phyloP scores from a whole-genome alignment of 768 basidiomycete genomes.

The Kondoa malvinella region DNA sequence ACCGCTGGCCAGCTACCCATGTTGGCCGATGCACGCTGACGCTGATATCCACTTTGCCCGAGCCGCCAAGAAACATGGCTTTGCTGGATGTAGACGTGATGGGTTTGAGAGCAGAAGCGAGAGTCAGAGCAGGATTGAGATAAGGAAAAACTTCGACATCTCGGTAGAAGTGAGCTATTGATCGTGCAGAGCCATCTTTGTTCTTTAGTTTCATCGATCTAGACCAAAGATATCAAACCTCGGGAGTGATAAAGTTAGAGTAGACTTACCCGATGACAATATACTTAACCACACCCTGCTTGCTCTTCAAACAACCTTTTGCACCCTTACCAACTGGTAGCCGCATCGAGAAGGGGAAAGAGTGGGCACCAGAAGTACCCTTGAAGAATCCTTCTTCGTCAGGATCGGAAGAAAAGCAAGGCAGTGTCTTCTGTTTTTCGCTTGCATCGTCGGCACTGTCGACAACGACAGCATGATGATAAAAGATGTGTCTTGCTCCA shows the following conservation, averaged over 20 bases:
- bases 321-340: slow-evolving; percentile 43
- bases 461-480: slow-evolving; percentile 49
- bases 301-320: slow-evolving; percentile 44
- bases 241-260: background rate
- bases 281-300: slow-evolving; percentile 55
- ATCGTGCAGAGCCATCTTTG: slow-evolving; percentile 42
- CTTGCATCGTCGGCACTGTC: slow-evolving; percentile 37
- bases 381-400: slow-evolving; percentile 49
- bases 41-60: slow-evolving; percentile 47
- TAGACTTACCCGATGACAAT: slow-evolving; percentile 56
- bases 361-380: slow-evolving; percentile 50
- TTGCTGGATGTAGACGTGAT: slow-evolving; percentile 44
- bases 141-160: slow-evolving; percentile 63
- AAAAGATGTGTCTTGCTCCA: slow-evolving; percentile 58
- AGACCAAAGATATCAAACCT: background rate
- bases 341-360: slow-evolving; percentile 53
- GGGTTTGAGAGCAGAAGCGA: slow-evolving; percentile 47
- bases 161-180: slow-evolving; percentile 80
- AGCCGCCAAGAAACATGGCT: slow-evolving; percentile 47
- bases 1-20: slow-evolving; percentile 70
- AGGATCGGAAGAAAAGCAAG: slow-evolving; percentile 22
- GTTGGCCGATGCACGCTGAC: slow-evolving; percentile 51
- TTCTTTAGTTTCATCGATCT: slow-evolving; percentile 66
- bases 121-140: slow-evolving; percentile 44
- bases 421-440: slow-evolving; percentile 36